Percentiles rank a stretch among this genome's conserved stretches.
phyloP scores from a whole-genome alignment of 371 early-diverging fungal species.

The Rhizomucor pusillus region DNA sequence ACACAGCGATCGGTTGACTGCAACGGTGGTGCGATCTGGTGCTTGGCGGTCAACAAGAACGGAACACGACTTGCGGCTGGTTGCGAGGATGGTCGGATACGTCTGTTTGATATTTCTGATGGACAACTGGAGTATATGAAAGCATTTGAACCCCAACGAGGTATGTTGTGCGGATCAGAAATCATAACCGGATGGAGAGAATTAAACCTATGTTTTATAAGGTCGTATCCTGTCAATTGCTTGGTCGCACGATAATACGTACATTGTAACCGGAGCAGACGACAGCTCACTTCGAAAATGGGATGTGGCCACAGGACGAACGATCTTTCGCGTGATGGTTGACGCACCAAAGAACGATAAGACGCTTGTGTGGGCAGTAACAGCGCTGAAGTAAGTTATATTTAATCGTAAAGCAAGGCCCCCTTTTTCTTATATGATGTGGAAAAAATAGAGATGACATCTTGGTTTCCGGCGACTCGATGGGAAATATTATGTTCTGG shows the following conservation, averaged over 20 bases:
- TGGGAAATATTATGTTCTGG: conserved; percentile 90
- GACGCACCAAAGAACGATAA: conserved; percentile 58
- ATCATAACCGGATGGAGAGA: too few relatives aligned
- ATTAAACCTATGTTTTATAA: conserved; percentile 4
- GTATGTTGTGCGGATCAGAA: conserved; percentile 32
- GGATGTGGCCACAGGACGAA: conserved; percentile 61
- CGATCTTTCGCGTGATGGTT: conserved; percentile 70
- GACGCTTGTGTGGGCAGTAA: conserved; percentile 65
- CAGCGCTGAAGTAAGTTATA: conserved; percentile 41
- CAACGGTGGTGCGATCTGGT: conserved; percentile 93
- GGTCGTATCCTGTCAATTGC: conserved; percentile 81
- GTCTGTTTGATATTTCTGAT: conserved; percentile 81
- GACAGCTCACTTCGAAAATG: conserved; percentile 80
- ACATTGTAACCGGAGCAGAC: conserved; percentile 81
- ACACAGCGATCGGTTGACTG: conserved; percentile 58
- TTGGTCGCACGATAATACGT: conserved; percentile 74
- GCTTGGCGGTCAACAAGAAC: conserved; percentile 78
- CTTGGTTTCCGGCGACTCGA: conserved; percentile 88
- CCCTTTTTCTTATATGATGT: not conserved
- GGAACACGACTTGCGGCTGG: conserved; percentile 84
- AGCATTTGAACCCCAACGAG: conserved; percentile 70
- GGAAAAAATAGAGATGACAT: conserved; percentile 52
- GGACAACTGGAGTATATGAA: conserved; percentile 65
- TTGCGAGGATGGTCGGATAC: conserved; percentile 91
- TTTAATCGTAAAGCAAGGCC: not conserved